Conservation (phyloP, 1,139 yeast species). For the Blastobotrys apis region DNA sequence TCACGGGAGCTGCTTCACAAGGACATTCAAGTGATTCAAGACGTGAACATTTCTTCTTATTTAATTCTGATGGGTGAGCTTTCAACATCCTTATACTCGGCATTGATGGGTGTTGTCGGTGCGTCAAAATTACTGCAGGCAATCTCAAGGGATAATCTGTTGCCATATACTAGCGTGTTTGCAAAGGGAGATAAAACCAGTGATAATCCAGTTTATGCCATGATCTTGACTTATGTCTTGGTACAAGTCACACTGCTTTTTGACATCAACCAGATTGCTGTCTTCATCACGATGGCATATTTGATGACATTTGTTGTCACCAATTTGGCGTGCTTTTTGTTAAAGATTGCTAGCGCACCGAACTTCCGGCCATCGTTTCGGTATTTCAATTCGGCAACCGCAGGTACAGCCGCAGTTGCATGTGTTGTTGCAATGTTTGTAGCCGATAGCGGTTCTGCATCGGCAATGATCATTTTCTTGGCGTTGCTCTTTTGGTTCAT, state of each 20-base stretch:
- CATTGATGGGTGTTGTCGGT: slow-evolving; percentile 91
- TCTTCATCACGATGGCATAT: slow-evolving; percentile 94
- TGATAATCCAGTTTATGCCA: slow-evolving; percentile 59
- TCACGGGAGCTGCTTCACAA: slow-evolving; percentile 70
- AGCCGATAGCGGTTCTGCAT: slow-evolving; percentile 87
- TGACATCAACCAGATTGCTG: slow-evolving; percentile 90
- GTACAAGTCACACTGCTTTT: slow-evolving; percentile 83
- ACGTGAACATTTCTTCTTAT: slow-evolving; percentile 65
- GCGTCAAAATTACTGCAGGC: slow-evolving; percentile 90
- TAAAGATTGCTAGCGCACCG: slow-evolving; percentile 89
- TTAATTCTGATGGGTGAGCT: slow-evolving; percentile 82
- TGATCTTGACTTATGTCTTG: slow-evolving; percentile 70
- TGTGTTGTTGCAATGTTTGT: slow-evolving; percentile 85
- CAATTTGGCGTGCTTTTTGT: slow-evolving; percentile 83
- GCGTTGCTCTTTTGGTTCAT: slow-evolving; percentile 65
- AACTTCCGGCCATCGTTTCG: slow-evolving; percentile 92
- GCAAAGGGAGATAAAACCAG: slow-evolving; percentile 41
- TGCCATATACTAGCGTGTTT: slow-evolving; percentile 69
- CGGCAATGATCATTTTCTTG: slow-evolving; percentile 64
- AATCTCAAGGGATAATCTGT: slow-evolving; percentile 76
- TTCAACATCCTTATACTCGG: slow-evolving; percentile 84
- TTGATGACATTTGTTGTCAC: slow-evolving; percentile 93
- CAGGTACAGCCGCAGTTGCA: slow-evolving; percentile 63
- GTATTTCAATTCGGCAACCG: slow-evolving; percentile 79
- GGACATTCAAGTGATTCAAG: slow-evolving; percentile 81